These are phyloP conservation scores for Xylariaceae sp. DNA, from an alignment of 2,329 filamentous ascomycete species.

Conservation along the genomic window DNA sequence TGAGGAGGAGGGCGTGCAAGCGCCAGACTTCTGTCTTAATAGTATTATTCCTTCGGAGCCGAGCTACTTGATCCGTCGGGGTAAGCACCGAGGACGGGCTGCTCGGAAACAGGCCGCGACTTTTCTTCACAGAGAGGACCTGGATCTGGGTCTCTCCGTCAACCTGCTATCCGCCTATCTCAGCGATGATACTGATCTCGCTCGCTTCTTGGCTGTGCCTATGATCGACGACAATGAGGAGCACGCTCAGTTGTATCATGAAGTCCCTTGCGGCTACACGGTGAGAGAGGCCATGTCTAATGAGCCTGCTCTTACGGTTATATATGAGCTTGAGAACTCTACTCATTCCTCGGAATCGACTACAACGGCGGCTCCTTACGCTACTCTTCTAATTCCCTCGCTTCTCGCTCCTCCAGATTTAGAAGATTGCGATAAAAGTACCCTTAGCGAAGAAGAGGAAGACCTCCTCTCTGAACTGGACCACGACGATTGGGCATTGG, in stretches of 20 bases:
- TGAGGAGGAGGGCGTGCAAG: conserved; percentile 18
- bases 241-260: background rate
- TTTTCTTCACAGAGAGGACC: too few species aligned
- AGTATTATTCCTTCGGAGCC: conserved; percentile 23
- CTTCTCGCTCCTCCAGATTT: conserved; percentile 16
- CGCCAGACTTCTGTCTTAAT: conserved; percentile 22
- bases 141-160: conserved; percentile 8
- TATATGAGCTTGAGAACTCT: conserved; percentile 23
- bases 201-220: conserved; percentile 13
- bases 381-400: conserved; percentile 18
- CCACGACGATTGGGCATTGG: conserved; percentile 21
- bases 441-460: conserved; percentile 11
- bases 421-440: conserved; percentile 8
- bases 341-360: conserved; percentile 7
- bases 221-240: conserved; percentile 8
- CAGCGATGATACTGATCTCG: conserved; percentile 10
- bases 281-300: conserved; percentile 2
- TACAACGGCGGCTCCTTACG: conserved; percentile 6
- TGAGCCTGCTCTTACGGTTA: conserved; percentile 15
- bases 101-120: conserved; percentile 2
- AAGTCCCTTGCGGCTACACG: background rate
- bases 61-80: conserved; percentile 22
- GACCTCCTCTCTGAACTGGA: background rate
- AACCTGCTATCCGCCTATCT: conserved; percentile 18
- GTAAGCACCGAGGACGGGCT: conserved; percentile 14